Base-by-base conservation (phyloP, 768 basidiomycete species). In the Kondoa subrosea region DNA sequence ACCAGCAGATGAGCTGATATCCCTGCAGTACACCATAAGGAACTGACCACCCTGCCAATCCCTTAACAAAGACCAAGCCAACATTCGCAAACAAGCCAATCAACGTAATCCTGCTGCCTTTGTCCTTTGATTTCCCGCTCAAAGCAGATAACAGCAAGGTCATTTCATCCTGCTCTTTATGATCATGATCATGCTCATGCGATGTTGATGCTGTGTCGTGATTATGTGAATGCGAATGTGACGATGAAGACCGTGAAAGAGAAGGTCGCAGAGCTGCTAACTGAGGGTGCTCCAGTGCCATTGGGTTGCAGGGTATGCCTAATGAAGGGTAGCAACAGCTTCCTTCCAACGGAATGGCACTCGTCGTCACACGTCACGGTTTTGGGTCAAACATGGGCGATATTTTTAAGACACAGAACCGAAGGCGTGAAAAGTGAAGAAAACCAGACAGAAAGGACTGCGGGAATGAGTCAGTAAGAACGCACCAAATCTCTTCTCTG, bases 31-130 rank as follows among this genome's bases (percentile, higher is more conserved):
- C 27, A 21, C 26, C 26, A 16, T 26, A 40, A 60, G 21, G 2
- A n/a, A 88, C 83, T 75, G 83, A 85, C 83, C 87, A 87, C 26
- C 91, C 95, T 50, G 93, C 92, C 14, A 82, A 74, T 50, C 91
- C 93, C 76, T 99, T 99, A 32, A 85, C 80, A 17, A 80, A 80
- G 0, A 92, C 95, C 71, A 99, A 78, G 3, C 81, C 83, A 34
- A 97, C 80, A 73, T 97, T 97, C 64, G 86, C 81, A 65, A 84
- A 81, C 34, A 97, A 80, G 0, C 95, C 93, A 70, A 91, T 78
- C 65, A 93, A 81, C 3, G 91, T 93, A 73, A 93, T 87, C 67
- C 82, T 83, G 70, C 84, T 87, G 27, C 91, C 91, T 71, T 84
- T 70, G 67, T 75, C 73, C 60, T 21, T 58, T 16, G 65, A 68